A percentile compares a stretch with the other conserved stretches of the same genome.
Evolutionary conservation across 2,329 filamentous ascomycete species (phyloP).

Genomic region (Cordyceps tenuipes): DNA sequence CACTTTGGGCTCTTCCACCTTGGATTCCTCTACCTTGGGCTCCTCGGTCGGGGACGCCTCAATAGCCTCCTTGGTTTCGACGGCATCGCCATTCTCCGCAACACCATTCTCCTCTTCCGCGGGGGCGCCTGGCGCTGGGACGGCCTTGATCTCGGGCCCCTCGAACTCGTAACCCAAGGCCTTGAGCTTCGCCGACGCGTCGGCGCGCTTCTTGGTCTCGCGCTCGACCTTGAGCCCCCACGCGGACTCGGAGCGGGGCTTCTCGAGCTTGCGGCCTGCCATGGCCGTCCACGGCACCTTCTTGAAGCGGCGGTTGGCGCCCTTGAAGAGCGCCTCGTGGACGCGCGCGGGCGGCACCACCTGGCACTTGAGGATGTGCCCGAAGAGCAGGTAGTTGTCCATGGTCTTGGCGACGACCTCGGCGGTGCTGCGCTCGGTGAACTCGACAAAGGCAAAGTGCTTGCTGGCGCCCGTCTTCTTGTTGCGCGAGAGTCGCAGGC

Average conservation of each 20-base stretch:
- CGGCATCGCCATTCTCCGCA: slow-evolving; percentile 21
- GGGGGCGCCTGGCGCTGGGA: slow-evolving; percentile 31
- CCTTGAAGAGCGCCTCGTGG: slow-evolving; percentile 78
- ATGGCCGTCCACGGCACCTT: slow-evolving; percentile 80
- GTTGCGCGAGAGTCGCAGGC: slow-evolving; percentile 79
- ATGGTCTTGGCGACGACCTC: slow-evolving; percentile 91
- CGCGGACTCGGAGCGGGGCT: slow-evolving; percentile 61
- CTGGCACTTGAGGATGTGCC: slow-evolving; percentile 86
- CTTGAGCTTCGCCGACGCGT: slow-evolving; percentile 67
- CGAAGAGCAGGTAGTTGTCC: slow-evolving; percentile 95
- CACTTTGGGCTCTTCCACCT: slow-evolving; percentile 21
- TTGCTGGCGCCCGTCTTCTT: slow-evolving; percentile 84
- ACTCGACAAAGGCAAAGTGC: slow-evolving; percentile 94
- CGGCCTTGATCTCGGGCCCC: slow-evolving; percentile 58
- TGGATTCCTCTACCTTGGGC: slow-evolving; percentile 20
- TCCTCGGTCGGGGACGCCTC: slow-evolving; percentile 24
- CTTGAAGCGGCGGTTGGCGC: slow-evolving; percentile 85
- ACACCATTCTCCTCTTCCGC: slow-evolving; percentile 25
- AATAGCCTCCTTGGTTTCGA: slow-evolving; percentile 26
- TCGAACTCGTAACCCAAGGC: slow-evolving; percentile 78
- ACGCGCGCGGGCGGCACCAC: slow-evolving; percentile 67
- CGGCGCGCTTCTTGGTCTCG: slow-evolving; percentile 62
- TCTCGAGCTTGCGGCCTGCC: slow-evolving; percentile 64
- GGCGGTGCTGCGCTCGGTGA: slow-evolving; percentile 66
- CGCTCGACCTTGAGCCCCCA: slow-evolving; percentile 70